Percentiles rank a stretch among this genome's conserved stretches.
phyloP scores from a whole-genome alignment of 768 basidiomycete genomes.

The Strobilomyces echinocephalus region DNA sequence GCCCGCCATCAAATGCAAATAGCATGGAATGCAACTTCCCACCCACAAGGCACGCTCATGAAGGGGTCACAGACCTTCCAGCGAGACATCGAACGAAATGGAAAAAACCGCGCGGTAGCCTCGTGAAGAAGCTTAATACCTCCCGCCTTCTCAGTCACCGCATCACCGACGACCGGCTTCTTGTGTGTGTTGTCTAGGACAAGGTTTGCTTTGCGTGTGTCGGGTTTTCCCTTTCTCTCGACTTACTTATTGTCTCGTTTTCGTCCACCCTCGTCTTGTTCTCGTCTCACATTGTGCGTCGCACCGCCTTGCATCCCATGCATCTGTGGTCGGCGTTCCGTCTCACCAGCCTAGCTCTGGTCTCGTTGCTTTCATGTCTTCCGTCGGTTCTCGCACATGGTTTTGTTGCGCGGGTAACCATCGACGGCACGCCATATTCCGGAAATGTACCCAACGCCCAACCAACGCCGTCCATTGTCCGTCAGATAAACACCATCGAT shows the following conservation, averaged over 20 bases:
- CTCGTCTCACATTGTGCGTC: not conserved
- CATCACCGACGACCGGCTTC: not conserved
- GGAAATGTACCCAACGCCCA: conserved; percentile 42
- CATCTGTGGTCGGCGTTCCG: no score
- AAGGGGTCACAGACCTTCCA: not conserved
- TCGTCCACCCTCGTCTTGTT: not conserved
- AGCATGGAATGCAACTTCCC: not conserved
- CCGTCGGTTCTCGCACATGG: conserved; percentile 47
- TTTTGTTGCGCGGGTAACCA: conserved; percentile 37
- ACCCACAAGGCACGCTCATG: not conserved
- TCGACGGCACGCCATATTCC: conserved; percentile 41
- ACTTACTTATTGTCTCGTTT: not conserved
- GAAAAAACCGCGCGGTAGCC: not conserved
- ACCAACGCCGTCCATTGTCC: conserved; percentile 38
- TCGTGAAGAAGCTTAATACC: not conserved
- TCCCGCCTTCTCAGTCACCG: not conserved
- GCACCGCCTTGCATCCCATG: not conserved
- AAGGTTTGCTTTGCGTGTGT: not conserved
- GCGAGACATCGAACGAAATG: not conserved
- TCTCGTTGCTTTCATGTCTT: not conserved
- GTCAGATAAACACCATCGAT: conserved; percentile 38
- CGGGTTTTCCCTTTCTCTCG: not conserved
- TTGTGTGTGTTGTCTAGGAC: not conserved
- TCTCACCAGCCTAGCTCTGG: no score
- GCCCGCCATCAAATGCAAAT: not conserved